Evolutionary conservation across 164 flowering plant species (phyloP).

Genomic region (Vitis rupestris): DNA sequence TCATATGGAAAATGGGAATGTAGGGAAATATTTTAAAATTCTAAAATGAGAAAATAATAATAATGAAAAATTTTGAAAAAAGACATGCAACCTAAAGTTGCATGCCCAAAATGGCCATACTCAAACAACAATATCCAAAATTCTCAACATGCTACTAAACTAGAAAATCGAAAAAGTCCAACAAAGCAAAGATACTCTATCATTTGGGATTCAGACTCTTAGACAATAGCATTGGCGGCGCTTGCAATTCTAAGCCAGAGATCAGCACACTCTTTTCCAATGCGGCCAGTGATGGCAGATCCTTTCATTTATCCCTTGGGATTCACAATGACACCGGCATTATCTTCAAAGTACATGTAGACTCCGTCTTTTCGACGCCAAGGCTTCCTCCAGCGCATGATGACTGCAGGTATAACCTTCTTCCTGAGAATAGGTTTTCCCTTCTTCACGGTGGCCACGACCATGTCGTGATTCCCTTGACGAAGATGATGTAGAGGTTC

Average conservation of each 20-base stretch:
- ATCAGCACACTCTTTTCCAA: conserved; percentile 59
- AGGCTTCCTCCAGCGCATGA: conserved; percentile 79
- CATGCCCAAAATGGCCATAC: no score
- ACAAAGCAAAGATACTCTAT: neutral
- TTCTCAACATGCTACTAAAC: neutral
- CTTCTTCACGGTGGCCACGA: conserved; percentile 87
- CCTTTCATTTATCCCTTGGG: conserved; percentile 58
- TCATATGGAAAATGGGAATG: no score
- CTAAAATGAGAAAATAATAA: no score
- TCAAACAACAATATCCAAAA: neutral
- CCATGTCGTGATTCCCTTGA: conserved; percentile 81
- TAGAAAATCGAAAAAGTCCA: neutral
- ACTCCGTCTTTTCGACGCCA: conserved; percentile 88
- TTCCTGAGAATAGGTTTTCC: conserved; percentile 83
- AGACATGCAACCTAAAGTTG: no score
- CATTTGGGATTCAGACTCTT: neutral
- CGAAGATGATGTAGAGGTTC: conserved; percentile 79
- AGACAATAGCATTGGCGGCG: conserved; percentile 55
- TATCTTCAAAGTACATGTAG: conserved; percentile 75
- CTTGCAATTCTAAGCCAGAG: conserved; percentile 59
- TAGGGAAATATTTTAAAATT: no score
- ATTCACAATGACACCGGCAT: conserved; percentile 47
- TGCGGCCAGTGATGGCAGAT: conserved; percentile 54
- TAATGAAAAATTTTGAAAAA: no score
- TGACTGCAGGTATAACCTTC: conserved; percentile 86